Base-by-base conservation (phyloP, 2,329 filamentous ascomycete genomes). In the Aureobasidium zeae region DNA sequence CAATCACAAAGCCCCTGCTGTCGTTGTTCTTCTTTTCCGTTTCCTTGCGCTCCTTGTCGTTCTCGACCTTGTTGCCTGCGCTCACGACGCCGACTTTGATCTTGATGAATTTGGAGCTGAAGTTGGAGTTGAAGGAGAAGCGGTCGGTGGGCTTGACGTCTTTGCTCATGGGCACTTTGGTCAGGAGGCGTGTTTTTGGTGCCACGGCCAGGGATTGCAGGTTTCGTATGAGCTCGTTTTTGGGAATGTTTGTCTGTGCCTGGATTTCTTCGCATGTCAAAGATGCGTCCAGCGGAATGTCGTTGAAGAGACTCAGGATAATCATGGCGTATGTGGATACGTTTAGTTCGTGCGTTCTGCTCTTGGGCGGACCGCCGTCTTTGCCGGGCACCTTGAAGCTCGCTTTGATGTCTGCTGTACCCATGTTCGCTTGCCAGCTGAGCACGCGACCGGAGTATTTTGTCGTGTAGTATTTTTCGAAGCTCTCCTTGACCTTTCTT, bases 271-370 rank as follows among this genome's bases (percentile, higher is more conserved):
- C 83, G 46, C 73, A 78, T 0, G 70, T 76, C 6, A 80, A 57
- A 15, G 62, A 67, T 42, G 70, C 61, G 21, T 66, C 69, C 1
- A 65, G 53, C 2, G 67, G 61, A 0, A 93, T 56, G 26, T 89
- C 79, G 56, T 96, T 96, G 72, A 96, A 98, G 0, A 95, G 75
- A 32, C 94, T 63, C 15, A 98, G 65, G 17, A 96, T 79, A 15
- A 95, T 68, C 85, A 96, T 94, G 54, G 81, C 86, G 59, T 91
- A 91, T 0, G 91, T 96, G 1, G 87, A 83, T 15, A 94, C 87
- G 49, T 87, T 94, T 44, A 98, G 70, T 55, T 98, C 91, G 57
- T 96, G 89, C 25, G 81, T 79, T 24, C 83, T 73, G 51, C 83
- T 80, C 46, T 73, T 77, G 46, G 73, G 71, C 16, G 81, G 59